phyloP scores from a whole-genome alignment of 345 rosid genomes.

The Camelina neglecta region DNA sequence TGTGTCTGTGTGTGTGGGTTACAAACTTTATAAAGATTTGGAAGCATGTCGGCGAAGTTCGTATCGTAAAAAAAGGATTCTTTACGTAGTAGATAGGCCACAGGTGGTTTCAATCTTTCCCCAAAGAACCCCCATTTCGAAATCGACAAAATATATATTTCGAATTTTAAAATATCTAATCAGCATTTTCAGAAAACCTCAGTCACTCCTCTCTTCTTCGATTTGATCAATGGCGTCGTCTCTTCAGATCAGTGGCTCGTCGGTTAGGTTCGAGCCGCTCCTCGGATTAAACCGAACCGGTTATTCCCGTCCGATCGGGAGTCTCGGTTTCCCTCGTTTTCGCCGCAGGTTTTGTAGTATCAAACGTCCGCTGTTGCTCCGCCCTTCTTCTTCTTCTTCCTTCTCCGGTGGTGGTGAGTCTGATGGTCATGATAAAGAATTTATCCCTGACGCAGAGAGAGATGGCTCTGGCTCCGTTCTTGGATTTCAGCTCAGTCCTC shows the following conservation, averaged over 20 bases:
- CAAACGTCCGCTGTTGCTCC: conserved; percentile 42
- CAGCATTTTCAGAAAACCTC: too few species aligned
- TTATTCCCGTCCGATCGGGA: conserved; percentile 24
- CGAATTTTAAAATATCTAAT: background rate
- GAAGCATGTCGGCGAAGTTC: conserved; percentile 47
- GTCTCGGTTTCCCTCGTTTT: conserved; percentile 43
- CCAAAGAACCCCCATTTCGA: background rate
- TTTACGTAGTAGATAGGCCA: conserved; percentile 46
- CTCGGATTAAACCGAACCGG: background rate
- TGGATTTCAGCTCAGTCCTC: conserved; percentile 64
- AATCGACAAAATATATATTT: background rate
- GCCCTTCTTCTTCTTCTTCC: conserved; percentile 24
- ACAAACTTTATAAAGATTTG: conserved; percentile 12
- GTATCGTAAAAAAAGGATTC: conserved; percentile 10
- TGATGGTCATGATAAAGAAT: conserved; percentile 43
- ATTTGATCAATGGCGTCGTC: conserved; percentile 58
- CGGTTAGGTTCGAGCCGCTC: conserved; percentile 32
- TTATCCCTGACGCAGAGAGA: conserved; percentile 54
- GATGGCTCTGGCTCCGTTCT: conserved; percentile 70
- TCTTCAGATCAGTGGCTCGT: conserved; percentile 35
- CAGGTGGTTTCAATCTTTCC: conserved; percentile 39
- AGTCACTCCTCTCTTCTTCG: background rate
- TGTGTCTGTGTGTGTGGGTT: background rate
- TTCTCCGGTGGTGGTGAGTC: conserved; percentile 34
- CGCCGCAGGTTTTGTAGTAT: conserved; percentile 30